phyloP scores from a whole-genome alignment of 176 grass and related monocot species.

The Oryza brachyantha region DNA sequence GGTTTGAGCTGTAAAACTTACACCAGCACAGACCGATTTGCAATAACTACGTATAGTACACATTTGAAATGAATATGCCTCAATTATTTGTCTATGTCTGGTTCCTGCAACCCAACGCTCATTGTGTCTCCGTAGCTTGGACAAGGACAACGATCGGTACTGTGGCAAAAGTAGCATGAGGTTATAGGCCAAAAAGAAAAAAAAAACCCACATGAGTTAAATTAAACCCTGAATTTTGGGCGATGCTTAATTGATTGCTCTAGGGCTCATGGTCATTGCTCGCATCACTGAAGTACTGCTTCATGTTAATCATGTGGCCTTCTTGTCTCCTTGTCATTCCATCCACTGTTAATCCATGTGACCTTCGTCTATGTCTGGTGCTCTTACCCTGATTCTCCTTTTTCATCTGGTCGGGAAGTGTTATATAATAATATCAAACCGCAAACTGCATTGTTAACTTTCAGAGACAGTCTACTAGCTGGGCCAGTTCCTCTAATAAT shows the following conservation, averaged over 20 bases:
- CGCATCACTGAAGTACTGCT: background rate
- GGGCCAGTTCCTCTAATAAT: background rate
- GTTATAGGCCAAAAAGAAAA: background rate
- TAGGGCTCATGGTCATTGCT: background rate
- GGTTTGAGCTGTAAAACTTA: background rate
- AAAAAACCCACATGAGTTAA: background rate
- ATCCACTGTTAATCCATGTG: conserved; percentile 37
- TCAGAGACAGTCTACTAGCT: background rate
- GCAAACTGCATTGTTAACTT: background rate
- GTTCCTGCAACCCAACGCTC: background rate
- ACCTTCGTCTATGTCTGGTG: background rate
- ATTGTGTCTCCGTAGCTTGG: conserved; percentile 7
- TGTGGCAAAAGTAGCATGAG: conserved; percentile 13
- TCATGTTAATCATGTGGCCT: conserved; percentile 16
- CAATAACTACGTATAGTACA: background rate
- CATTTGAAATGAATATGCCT: background rate
- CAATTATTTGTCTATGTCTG: background rate
- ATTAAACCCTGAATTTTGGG: conserved; percentile 15
- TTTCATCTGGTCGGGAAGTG: background rate
- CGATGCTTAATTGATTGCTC: background rate
- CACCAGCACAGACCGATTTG: background rate
- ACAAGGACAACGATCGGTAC: background rate
- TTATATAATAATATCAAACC: background rate
- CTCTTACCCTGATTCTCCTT: background rate
- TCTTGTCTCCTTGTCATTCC: conserved; percentile 26